Percentiles rank a stretch among this genome's conserved stretches.
phyloP scores from a whole-genome alignment of 257 asterid species.

The Salvia miltiorrhiza region DNA sequence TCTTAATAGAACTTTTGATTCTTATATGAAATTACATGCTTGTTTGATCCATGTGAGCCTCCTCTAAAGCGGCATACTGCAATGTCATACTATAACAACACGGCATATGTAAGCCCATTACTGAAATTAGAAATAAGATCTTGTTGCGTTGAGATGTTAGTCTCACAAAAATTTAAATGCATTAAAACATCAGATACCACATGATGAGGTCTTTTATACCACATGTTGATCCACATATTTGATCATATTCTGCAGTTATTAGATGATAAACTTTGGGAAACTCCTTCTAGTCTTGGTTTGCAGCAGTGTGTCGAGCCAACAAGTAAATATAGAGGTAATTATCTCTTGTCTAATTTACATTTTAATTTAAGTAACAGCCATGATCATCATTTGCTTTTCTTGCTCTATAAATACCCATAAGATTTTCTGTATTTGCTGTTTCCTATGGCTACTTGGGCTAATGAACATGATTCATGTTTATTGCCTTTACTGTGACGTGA shows the following conservation, averaged over 20 bases:
- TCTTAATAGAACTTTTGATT: not conserved
- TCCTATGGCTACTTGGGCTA: not conserved
- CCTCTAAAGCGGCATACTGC: slow-evolving; percentile 1
- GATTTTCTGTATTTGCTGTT: slow-evolving; percentile 8
- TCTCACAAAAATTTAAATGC: not conserved
- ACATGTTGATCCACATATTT: not conserved
- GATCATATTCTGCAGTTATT: slow-evolving; percentile 38
- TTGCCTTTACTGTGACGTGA: slow-evolving; percentile 3
- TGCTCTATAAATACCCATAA: not conserved
- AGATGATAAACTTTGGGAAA: slow-evolving; percentile 58
- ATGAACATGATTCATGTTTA: not conserved
- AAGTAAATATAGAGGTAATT: slow-evolving; percentile 63
- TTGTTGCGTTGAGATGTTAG: slow-evolving; percentile 9
- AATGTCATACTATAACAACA: not conserved
- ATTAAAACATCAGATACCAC: slow-evolving; percentile 3
- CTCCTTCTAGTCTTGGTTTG: slow-evolving; percentile 55
- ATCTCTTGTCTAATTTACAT: slow-evolving; percentile 15
- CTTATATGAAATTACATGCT: not conserved
- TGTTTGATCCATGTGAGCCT: slow-evolving; percentile 2
- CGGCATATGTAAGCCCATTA: slow-evolving; percentile 1
- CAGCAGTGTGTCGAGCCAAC: slow-evolving; percentile 67
- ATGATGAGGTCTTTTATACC: slow-evolving; percentile 11
- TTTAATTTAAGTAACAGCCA: not conserved
- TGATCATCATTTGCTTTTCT: not conserved
- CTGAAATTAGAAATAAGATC: not conserved